Evolutionary conservation across 192 early-diverging fungal genomes (phyloP).

Genomic region (Coemansia sp.): DNA sequence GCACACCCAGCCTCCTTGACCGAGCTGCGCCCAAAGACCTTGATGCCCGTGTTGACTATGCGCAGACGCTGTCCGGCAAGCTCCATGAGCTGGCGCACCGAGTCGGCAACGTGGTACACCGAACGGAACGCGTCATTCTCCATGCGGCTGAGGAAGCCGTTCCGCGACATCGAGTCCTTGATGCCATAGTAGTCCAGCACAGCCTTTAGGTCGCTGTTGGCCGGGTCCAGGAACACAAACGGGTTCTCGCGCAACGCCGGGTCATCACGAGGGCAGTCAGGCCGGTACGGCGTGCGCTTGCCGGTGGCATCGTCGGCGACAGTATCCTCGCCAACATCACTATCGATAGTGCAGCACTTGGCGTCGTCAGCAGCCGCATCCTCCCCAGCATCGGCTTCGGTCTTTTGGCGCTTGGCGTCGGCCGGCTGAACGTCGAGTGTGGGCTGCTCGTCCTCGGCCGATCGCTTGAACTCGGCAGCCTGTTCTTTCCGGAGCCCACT

Average conservation of each 20-base stretch:
- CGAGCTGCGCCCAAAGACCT: slow-evolving; percentile 75
- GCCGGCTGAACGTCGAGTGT: neutral
- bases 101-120: slow-evolving; percentile 81
- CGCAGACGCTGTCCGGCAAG: slow-evolving; percentile 57
- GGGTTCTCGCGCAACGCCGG: slow-evolving; percentile 70
- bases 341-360: neutral
- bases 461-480: neutral
- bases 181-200: slow-evolving; percentile 78
- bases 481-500: neutral
- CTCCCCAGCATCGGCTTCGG: neutral
- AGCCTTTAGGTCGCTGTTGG: slow-evolving; percentile 56
- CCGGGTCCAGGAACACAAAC: slow-evolving; percentile 73
- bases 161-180: slow-evolving; percentile 63
- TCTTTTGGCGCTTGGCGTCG: slow-evolving; percentile 5
- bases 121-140: slow-evolving; percentile 62
- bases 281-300: slow-evolving; percentile 26
- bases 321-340: neutral
- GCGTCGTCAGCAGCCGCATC: neutral
- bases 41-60: slow-evolving; percentile 91
- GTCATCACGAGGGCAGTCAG: slow-evolving; percentile 47
- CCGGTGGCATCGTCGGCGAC: neutral
- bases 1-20: slow-evolving; percentile 55
- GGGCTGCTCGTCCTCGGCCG: neutral
- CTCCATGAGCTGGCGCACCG: slow-evolving; percentile 75
- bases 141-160: slow-evolving; percentile 87